phyloP scores from a whole-genome alignment of 176 grass and related monocot species.

The Triticum timopheevii region DNA sequence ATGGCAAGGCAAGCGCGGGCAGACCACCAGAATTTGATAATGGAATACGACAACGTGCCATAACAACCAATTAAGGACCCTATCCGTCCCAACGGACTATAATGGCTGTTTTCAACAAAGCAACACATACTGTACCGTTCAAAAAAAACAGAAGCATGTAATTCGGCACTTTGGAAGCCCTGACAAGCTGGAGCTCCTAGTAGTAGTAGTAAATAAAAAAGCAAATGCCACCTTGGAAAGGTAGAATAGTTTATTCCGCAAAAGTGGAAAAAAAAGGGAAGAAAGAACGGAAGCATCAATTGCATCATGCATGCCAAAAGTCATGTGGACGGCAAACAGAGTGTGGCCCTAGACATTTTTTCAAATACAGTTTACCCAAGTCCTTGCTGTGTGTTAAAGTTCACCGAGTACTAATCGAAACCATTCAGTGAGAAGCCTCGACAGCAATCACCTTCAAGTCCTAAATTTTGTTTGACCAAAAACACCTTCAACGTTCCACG shows the following conservation, averaged over 20 bases:
- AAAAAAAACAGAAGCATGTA: constrained; percentile 5
- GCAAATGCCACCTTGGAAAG: not conserved
- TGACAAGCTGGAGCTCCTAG: not conserved
- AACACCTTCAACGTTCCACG: not conserved
- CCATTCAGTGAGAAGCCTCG: not conserved
- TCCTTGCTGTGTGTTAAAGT: not conserved
- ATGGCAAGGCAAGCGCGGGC: constrained; percentile 10
- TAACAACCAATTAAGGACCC: not conserved
- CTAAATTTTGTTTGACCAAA: not conserved
- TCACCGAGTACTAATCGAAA: not conserved
- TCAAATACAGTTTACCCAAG: not conserved
- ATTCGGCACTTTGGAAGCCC: not conserved
- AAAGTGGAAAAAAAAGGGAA: too few species aligned
- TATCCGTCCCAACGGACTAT: not conserved
- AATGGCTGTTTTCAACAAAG: too few species aligned
- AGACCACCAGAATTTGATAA: not conserved
- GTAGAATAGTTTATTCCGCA: not conserved
- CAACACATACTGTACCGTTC: too few species aligned
- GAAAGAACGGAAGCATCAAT: too few species aligned
- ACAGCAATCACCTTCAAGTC: not conserved
- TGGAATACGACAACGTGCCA: not conserved
- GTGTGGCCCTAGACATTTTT: too few species aligned
- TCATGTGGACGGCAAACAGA: not conserved
- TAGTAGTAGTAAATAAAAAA: not conserved
- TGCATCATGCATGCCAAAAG: not conserved